phyloP scores from a whole-genome alignment of 2,329 filamentous ascomycete species.

The Chaetothyriales sp. region DNA sequence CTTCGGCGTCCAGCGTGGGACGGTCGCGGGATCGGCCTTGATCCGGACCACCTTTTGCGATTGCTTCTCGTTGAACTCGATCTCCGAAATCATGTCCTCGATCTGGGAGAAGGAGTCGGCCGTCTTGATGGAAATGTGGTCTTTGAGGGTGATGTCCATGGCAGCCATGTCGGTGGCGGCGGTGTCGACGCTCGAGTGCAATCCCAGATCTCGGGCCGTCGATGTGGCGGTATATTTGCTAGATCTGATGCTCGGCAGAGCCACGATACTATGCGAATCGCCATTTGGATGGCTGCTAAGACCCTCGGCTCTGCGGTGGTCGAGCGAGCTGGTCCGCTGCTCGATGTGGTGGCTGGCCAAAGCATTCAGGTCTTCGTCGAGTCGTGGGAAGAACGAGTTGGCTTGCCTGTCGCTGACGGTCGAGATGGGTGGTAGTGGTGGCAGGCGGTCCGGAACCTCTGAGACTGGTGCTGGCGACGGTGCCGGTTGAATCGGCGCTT shows the following conservation, averaged over 20 bases:
- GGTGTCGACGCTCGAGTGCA: conserved; percentile 1
- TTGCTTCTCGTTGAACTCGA: conserved; percentile 30
- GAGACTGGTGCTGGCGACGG: conserved; percentile 1
- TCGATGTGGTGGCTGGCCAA: background rate
- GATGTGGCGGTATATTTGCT: conserved; percentile 11
- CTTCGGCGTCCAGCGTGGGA: conserved; percentile 41
- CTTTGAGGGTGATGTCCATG: conserved; percentile 3
- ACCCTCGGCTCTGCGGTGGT: conserved; percentile 1
- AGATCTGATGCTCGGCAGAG: conserved; percentile 10
- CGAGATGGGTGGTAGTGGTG: conserved; percentile 22
- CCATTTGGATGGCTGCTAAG: background rate
- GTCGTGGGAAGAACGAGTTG: conserved; percentile 13
- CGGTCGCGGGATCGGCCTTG: conserved; percentile 27
- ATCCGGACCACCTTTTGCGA: conserved; percentile 35
- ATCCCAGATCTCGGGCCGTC: conserved; percentile 1
- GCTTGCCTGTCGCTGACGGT: conserved; percentile 19
- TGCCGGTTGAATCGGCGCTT: conserved; percentile 15
- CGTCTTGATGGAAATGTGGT: conserved; percentile 9
- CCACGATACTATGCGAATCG: conserved; percentile 7
- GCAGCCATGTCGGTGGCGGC: conserved; percentile 1
- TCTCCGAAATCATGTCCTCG: conserved; percentile 25
- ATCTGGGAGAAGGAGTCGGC: conserved; percentile 21
- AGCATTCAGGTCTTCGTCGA: conserved; percentile 1
- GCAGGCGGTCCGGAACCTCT: conserved; percentile 19
- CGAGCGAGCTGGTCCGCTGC: background rate